Conservation (phyloP, 176 grass and related monocot species). For the Carex cristatella region DNA sequence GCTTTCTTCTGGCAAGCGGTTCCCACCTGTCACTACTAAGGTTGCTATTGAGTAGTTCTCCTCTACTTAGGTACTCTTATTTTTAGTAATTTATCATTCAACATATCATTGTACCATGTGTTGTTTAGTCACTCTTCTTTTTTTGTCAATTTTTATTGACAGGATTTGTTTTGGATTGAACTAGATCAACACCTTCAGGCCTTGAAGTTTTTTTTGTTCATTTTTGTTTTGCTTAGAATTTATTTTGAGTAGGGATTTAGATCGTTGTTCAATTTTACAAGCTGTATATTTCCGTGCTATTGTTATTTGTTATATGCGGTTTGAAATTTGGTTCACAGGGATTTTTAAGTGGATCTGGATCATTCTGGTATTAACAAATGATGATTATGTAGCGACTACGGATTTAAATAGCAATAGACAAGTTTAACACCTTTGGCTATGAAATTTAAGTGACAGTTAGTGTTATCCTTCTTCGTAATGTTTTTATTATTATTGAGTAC, state of each 20-base stretch:
- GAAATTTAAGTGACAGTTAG: too few species aligned
- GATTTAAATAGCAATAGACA: not conserved
- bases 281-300: not conserved
- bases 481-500: too few species aligned
- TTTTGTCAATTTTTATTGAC: not conserved
- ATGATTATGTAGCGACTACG: not conserved
- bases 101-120: not conserved
- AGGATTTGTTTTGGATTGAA: not conserved
- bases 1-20: slow-evolving; percentile 55
- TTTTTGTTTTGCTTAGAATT: not conserved
- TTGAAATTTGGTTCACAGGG: not conserved
- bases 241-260: not conserved
- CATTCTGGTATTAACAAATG: not conserved
- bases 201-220: not conserved
- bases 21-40: slow-evolving; percentile 53
- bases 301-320: not conserved
- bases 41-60: slow-evolving; percentile 64
- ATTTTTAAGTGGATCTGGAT: not conserved
- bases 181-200: not conserved
- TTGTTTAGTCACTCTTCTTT: not conserved
- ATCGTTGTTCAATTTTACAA: not conserved
- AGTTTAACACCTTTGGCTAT: not conserved
- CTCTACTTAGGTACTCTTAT: not conserved
- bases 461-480: too few species aligned
- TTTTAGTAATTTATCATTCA: not conserved